Base-by-base conservation (phyloP, 2,329 filamentous ascomycete genomes). In the Phaeosphaeriaceae sp. region DNA sequence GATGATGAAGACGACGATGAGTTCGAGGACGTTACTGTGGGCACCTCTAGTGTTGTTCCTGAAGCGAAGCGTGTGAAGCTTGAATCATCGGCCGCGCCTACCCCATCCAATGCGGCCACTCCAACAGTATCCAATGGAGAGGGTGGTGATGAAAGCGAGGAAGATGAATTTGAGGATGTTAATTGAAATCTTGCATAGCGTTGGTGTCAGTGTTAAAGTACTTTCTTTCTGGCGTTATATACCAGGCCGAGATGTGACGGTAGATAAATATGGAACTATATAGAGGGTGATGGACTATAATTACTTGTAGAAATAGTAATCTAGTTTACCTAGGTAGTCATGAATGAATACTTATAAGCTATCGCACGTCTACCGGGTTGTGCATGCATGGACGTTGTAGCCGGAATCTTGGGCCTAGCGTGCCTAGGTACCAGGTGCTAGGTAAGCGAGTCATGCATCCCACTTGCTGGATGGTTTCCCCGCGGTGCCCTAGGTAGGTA, bases 31-130 rank as follows among this genome's bases (percentile, higher is more conserved):
- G 70, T 72, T 15, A 67, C 71, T 21, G 68, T 67, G 8, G 64
- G 65, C 20, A 61, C 56, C 4, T 59, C 60, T 18, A 63, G 56
- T 42, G 67, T 65, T 32, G 36, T 62, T 13, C 72, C 70, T 16
- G 76, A 81, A 11, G 72, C 78, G 8, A 90, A 90, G 75, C 82
- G 82, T 54, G 78, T 84, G 36, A 87, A 85, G 69, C 68, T 87
- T 15, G 85, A 87, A 44, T 71, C 76, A 52, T 72, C 76, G 8
- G 67, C 67, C 4, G 63, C 70, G 7, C 63, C 69, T 6, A 71
- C 71, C 1, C 65, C 66, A 5, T 66, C 58, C 26, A 67, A 61
- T 26, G 57, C 60, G 16, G 63, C 60, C 2, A 72, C 70, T 5
- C 70, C 70, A 20, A 73, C 71, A 20, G 70, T 72, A 9, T 74